These are phyloP conservation scores for Striga hermonthica DNA, from an alignment of 305 asterid genomes.

Conservation along the genomic window DNA sequence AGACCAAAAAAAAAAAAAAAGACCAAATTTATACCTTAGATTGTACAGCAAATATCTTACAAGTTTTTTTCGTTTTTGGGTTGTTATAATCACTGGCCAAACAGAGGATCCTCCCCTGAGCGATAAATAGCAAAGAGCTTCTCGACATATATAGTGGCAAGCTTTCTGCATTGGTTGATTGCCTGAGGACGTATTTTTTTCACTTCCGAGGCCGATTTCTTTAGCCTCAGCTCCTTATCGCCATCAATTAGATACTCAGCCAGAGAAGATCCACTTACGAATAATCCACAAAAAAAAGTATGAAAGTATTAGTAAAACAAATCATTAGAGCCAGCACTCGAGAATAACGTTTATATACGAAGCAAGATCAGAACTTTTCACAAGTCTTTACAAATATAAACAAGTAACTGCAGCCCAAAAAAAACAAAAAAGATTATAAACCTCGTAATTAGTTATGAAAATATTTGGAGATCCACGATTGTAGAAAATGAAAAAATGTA, in stretches of 20 bases:
- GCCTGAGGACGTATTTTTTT: conserved; percentile 24
- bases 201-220: conserved; percentile 37
- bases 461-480: not conserved
- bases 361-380: not conserved
- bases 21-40: too few relatives aligned
- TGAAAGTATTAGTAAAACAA: not conserved
- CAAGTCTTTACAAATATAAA: too few relatives aligned
- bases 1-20: too few relatives aligned
- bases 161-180: conserved; percentile 30
- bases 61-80: too few relatives aligned
- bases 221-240: conserved; percentile 34
- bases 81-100: conserved; percentile 12
- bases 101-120: conserved; percentile 37
- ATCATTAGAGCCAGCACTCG: too few relatives aligned
- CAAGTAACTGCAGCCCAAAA: too few relatives aligned
- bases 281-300: not conserved
- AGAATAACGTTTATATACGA: too few relatives aligned
- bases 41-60: too few relatives aligned
- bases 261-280: conserved; percentile 31
- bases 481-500: not conserved
- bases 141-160: conserved; percentile 32
- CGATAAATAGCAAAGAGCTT: conserved; percentile 38
- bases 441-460: not conserved
- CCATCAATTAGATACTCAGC: conserved; percentile 38
- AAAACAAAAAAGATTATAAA: not conserved